These are phyloP conservation scores for Hyparrhenia diplandra DNA, from an alignment of 176 grass and related monocot genomes.

Conservation along the genomic window DNA sequence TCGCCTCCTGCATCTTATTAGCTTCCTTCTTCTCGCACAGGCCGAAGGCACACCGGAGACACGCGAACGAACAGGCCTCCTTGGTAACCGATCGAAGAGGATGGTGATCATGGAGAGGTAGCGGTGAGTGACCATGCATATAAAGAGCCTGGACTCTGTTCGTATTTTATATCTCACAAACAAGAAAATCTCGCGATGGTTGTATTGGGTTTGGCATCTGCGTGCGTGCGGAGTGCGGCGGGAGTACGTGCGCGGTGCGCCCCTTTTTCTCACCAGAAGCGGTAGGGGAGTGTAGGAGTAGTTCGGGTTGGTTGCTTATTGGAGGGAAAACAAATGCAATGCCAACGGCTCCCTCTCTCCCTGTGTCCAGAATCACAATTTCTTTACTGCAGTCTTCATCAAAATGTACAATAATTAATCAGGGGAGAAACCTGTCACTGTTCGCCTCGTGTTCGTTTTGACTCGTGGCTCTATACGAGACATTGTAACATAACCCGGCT, in stretches of 20 bases:
- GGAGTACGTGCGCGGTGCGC: constrained; percentile 23
- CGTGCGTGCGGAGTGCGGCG: too few relatives aligned
- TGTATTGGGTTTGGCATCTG: constrained; percentile 35
- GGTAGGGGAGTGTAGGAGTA: constrained; percentile 57
- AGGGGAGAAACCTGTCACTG: too few relatives aligned
- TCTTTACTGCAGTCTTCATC: not conserved
- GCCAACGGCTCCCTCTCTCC: too few relatives aligned
- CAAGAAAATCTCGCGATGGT: not conserved
- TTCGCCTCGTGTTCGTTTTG: constrained; percentile 23
- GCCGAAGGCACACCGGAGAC: not conserved
- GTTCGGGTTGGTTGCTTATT: constrained; percentile 66
- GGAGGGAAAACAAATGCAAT: constrained; percentile 47
- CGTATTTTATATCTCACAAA: not conserved
- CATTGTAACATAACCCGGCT: not conserved
- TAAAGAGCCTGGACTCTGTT: constrained; percentile 39
- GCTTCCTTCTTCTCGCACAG: not conserved
- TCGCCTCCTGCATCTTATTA: constrained; percentile 18
- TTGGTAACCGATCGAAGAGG: not conserved
- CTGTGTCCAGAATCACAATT: not conserved
- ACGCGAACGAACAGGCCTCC: not conserved
- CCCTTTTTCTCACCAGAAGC: constrained; percentile 79
- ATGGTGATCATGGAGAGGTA: not conserved
- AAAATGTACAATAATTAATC: not conserved
- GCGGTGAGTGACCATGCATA: constrained; percentile 14
- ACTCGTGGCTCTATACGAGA: not conserved